Evolutionary conservation across 2,329 filamentous ascomycete genomes (phyloP).

Genomic region (Endoconidiophora laricicola): DNA sequence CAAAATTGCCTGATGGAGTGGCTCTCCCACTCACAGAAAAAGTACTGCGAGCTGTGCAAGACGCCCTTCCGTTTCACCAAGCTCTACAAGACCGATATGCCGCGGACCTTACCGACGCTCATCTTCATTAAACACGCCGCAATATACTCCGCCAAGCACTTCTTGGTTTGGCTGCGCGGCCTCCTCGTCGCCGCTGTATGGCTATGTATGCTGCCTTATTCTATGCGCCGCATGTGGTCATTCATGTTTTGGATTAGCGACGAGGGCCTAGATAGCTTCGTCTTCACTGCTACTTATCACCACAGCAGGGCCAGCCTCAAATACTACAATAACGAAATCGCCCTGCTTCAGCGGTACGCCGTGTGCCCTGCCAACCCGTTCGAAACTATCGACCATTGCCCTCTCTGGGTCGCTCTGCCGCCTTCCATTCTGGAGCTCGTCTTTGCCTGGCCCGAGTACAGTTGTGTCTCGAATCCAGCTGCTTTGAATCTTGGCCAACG

Average conservation of each 20-base stretch:
- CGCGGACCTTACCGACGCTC: conserved; percentile 58
- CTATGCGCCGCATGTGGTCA: conserved; percentile 83
- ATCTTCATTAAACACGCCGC: conserved; percentile 68
- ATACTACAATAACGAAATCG: conserved; percentile 2
- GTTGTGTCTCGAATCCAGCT: background rate
- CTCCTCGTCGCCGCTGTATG: conserved; percentile 70
- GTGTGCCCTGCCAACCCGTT: conserved; percentile 20
- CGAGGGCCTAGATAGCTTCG: conserved; percentile 35
- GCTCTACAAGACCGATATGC: conserved; percentile 90
- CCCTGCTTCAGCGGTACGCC: conserved; percentile 10
- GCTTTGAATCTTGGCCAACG: background rate
- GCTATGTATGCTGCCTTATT: conserved; percentile 75
- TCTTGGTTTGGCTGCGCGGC: conserved; percentile 64
- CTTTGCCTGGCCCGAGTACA: conserved; percentile 3
- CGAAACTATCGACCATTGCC: conserved; percentile 6
- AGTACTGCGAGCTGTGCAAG: conserved; percentile 98
- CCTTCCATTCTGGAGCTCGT: conserved; percentile 7
- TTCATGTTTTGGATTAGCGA: conserved; percentile 91
- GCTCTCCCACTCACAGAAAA: conserved; percentile 97
- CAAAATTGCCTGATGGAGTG: conserved; percentile 98
- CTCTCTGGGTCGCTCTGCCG: conserved; percentile 8
- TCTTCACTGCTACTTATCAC: background rate
- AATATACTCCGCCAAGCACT: conserved; percentile 52
- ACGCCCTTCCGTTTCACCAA: conserved; percentile 97
- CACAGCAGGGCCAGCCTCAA: background rate